phyloP scores from a whole-genome alignment of 305 asterid genomes.

The Fraxinus sp. region DNA sequence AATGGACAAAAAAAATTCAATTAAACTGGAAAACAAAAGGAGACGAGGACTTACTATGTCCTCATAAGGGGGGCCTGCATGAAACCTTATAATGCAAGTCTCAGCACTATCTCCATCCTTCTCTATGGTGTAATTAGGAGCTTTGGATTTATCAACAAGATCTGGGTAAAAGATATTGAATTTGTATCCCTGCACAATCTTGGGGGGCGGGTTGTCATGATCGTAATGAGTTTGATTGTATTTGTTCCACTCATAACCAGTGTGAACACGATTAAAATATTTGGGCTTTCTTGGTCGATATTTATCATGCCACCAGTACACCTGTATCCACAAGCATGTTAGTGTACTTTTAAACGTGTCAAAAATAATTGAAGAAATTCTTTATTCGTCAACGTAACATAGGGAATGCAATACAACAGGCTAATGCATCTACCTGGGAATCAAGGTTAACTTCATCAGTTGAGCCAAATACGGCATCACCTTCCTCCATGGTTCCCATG shows the following conservation, averaged over 20 bases:
- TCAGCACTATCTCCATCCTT: constrained; percentile 67
- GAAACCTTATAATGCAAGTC: constrained; percentile 71
- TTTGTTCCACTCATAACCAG: constrained; percentile 81
- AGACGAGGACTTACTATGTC: constrained; percentile 61
- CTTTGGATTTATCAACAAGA: constrained; percentile 62
- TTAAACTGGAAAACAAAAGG: not conserved
- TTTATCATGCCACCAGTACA: constrained; percentile 89
- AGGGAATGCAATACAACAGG: not conserved
- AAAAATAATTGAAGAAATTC: constrained; percentile 15
- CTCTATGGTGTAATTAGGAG: constrained; percentile 65
- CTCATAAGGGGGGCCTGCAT: constrained; percentile 86
- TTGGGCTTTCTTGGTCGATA: constrained; percentile 82
- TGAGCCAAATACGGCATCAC: constrained; percentile 87
- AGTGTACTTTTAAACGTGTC: constrained; percentile 2
- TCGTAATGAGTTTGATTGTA: constrained; percentile 81
- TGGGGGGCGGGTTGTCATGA: constrained; percentile 87
- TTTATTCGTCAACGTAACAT: not conserved
- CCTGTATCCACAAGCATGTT: constrained; percentile 36
- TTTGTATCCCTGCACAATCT: constrained; percentile 77
- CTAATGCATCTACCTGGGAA: constrained; percentile 44
- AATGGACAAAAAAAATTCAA: not conserved
- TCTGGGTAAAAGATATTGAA: constrained; percentile 80
- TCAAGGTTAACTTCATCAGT: constrained; percentile 69
- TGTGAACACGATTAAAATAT: constrained; percentile 77
- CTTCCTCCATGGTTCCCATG: constrained; percentile 96